Evolutionary conservation across 2,329 filamentous ascomycete species (phyloP).

Genomic region (Gnomoniopsis smithogilvyi): DNA sequence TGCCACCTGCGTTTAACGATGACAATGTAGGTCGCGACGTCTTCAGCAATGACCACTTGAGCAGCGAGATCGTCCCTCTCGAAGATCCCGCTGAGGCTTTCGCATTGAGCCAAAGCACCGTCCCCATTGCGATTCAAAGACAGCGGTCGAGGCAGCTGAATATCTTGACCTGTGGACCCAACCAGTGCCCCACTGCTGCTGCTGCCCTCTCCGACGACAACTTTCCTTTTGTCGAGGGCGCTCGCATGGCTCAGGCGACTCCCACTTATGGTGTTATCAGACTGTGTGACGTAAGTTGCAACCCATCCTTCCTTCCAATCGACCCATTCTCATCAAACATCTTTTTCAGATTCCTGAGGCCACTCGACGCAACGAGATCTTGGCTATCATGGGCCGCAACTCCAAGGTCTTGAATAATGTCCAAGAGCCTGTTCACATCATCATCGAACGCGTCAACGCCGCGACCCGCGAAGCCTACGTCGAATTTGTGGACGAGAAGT

Average conservation of each 20-base stretch:
- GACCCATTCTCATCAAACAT: background rate
- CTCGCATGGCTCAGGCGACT: slow-evolving; percentile 25
- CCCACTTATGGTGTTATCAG: slow-evolving; percentile 42
- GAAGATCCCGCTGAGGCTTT: no score
- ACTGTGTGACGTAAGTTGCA: slow-evolving; percentile 45
- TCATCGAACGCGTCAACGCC: slow-evolving; percentile 60
- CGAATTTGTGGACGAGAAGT: slow-evolving; percentile 51
- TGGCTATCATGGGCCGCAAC: slow-evolving; percentile 58
- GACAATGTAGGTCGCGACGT: no score
- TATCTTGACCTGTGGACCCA: slow-evolving; percentile 30
- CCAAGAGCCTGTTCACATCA: slow-evolving; percentile 58
- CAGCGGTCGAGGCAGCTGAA: slow-evolving; percentile 37
- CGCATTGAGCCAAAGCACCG: no score
- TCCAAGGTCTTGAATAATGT: slow-evolving; percentile 51
- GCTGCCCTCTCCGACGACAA: slow-evolving; percentile 34
- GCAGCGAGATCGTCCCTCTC: no score
- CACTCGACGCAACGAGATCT: slow-evolving; percentile 50
- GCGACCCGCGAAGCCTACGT: slow-evolving; percentile 62
- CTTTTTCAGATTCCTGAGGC: slow-evolving; percentile 51
- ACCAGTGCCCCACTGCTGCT: slow-evolving; percentile 31
- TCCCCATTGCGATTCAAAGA: no score
- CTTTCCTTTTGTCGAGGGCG: slow-evolving; percentile 46
- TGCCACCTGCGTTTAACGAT: no score
- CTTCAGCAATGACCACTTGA: no score
- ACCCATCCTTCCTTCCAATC: background rate